These are phyloP conservation scores for Kingdonia uniflora DNA, from an alignment of 164 flowering plant species.

Conservation along the genomic window DNA sequence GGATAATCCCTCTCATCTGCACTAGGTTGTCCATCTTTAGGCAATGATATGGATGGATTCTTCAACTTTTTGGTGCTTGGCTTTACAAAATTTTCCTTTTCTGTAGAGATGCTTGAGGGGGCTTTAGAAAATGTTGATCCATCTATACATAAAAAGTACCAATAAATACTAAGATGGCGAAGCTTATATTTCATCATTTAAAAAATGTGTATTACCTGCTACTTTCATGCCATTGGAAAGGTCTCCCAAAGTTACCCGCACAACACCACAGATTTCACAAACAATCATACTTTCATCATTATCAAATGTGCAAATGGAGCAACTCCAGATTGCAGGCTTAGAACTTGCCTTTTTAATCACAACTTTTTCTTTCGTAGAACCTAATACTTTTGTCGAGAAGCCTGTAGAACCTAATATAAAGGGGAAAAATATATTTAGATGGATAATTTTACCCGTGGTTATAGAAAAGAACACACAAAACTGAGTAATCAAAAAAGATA, in stretches of 20 bases:
- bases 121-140: constrained; percentile 17
- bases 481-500: background rate
- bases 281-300: constrained; percentile 53
- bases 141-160: constrained; percentile 14
- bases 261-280: constrained; percentile 92
- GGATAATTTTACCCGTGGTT: background rate
- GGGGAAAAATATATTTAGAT: background rate
- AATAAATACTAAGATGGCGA: background rate
- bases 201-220: constrained; percentile 33
- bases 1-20: constrained; percentile 21
- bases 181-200: no score
- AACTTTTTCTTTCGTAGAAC: constrained; percentile 20
- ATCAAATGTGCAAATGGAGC: constrained; percentile 86
- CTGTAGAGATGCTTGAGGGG: constrained; percentile 15
- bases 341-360: constrained; percentile 16
- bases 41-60: constrained; percentile 16
- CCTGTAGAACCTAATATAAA: background rate
- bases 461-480: background rate
- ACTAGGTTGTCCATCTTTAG: constrained; percentile 16
- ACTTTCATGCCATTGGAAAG: constrained; percentile 15
- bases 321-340: constrained; percentile 52
- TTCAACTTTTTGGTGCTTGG: constrained; percentile 18
- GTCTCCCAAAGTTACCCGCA: constrained; percentile 43
- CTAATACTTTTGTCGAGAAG: background rate
- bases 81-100: constrained; percentile 11